Percentiles rank a stretch among this genome's conserved stretches.
phyloP scores from a whole-genome alignment of 108 stramenopile genomes.

The Cyclotella cryptica region DNA sequence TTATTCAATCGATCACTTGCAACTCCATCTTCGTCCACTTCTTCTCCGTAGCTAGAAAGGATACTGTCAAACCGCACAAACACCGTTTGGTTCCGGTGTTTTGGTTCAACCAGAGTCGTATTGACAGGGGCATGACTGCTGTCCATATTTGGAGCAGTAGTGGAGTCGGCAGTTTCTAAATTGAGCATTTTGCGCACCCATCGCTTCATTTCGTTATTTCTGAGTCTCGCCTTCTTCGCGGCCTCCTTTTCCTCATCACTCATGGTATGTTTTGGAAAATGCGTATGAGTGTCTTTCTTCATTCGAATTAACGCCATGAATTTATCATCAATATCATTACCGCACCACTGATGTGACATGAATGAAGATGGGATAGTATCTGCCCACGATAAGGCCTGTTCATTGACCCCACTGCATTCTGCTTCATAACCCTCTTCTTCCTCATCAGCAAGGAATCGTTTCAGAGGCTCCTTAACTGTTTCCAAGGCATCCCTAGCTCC shows the following conservation, averaged over 20 bases:
- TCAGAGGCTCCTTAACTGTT: slow-evolving; percentile 20
- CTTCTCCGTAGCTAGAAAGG: slow-evolving; percentile 17
- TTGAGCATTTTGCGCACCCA: slow-evolving; percentile 18
- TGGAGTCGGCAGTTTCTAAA: neutral
- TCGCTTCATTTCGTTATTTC: slow-evolving; percentile 24
- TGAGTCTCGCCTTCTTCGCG: neutral
- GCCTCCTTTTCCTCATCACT: slow-evolving; percentile 12
- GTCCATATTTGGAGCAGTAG: neutral
- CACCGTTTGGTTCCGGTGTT: neutral
- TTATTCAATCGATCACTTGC: slow-evolving; percentile 1
- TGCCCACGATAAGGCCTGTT: slow-evolving; percentile 7
- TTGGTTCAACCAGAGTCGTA: neutral
- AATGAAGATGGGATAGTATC: slow-evolving; percentile 1
- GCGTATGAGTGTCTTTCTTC: neutral
- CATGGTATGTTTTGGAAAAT: neutral
- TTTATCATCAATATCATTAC: slow-evolving; percentile 32
- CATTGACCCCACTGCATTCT: neutral
- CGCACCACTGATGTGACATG: neutral
- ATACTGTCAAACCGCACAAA: slow-evolving; percentile 10
- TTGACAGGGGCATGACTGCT: neutral
- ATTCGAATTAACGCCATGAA: slow-evolving; percentile 22
- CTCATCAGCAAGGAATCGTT: slow-evolving; percentile 29
- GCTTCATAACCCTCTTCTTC: slow-evolving; percentile 18
- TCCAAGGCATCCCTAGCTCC: slow-evolving; percentile 33
- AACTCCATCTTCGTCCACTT: slow-evolving; percentile 18